A percentile compares a stretch with the other conserved stretches of the same genome.
Conservation (phyloP, 306 rosid genomes). For the Erythrophleum fordii region DNA sequence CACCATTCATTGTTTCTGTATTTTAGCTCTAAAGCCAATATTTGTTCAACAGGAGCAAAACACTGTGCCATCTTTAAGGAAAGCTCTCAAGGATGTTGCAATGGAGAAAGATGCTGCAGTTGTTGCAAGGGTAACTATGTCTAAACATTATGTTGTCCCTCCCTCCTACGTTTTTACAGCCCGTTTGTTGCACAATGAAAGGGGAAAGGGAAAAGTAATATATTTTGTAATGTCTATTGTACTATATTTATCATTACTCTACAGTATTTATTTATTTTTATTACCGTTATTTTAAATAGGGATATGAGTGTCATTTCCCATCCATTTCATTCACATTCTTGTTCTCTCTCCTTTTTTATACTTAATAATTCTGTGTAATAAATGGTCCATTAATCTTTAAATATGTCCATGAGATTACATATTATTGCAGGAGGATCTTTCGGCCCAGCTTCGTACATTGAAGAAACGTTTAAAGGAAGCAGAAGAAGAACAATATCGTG, state of each 20-base stretch:
- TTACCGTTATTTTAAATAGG: too few species aligned
- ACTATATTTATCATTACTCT: too few species aligned
- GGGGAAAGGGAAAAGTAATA: too few species aligned
- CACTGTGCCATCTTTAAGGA: conserved; percentile 85
- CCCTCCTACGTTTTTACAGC: conserved; percentile 25
- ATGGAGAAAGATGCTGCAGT: conserved; percentile 99
- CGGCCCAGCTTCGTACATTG: conserved; percentile 80
- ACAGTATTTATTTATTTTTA: too few species aligned
- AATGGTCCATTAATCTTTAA: conserved; percentile 23
- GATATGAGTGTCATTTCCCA: too few species aligned
- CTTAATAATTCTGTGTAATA: too few species aligned
- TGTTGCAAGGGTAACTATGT: conserved; percentile 71
- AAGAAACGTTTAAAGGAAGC: conserved; percentile 89
- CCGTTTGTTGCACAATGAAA: too few species aligned
- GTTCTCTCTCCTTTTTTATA: too few species aligned
- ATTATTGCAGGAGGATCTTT: conserved; percentile 84
- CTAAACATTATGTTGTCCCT: conserved; percentile 5
- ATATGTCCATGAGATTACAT: conserved; percentile 17
- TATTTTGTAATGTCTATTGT: too few species aligned
- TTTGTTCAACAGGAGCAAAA: conserved; percentile 63
- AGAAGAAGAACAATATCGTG: conserved; percentile 96
- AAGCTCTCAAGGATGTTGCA: conserved; percentile 90
- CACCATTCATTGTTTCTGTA: not conserved
- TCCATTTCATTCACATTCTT: too few species aligned
- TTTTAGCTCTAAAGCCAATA: conserved; percentile 9